Conservation (phyloP, 352 stramenopile species). For the Phytophthora foliorum region DNA sequence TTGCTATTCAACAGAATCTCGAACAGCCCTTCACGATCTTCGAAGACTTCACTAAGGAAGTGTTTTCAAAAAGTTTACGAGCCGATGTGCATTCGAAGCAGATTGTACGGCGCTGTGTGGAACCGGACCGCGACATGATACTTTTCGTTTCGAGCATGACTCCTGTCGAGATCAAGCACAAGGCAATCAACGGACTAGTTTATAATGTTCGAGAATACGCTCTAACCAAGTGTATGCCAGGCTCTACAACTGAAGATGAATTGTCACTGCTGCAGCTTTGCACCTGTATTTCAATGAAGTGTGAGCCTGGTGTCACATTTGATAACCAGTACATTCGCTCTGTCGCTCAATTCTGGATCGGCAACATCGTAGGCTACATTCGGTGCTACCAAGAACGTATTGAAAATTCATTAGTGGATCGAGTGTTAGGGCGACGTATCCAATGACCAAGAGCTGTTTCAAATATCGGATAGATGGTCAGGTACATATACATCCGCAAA, state of each 20-base stretch:
- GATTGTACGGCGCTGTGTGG: slow-evolving; percentile 24
- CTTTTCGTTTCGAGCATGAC: slow-evolving; percentile 18
- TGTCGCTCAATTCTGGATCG: slow-evolving; percentile 49
- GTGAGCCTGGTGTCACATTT: slow-evolving; percentile 25
- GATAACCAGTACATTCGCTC: slow-evolving; percentile 35
- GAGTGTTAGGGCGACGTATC: slow-evolving; percentile 10
- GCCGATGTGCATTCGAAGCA: slow-evolving; percentile 26
- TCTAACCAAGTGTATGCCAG: slow-evolving; percentile 40
- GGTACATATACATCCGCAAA: no score
- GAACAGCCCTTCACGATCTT: slow-evolving; percentile 26
- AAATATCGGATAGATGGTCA: no score
- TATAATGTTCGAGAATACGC: slow-evolving; percentile 26
- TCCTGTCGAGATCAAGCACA: slow-evolving; percentile 25
- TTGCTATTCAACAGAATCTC: slow-evolving; percentile 18
- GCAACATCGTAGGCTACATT: slow-evolving; percentile 40
- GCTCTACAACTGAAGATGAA: slow-evolving; percentile 19
- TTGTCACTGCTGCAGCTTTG: slow-evolving; percentile 56
- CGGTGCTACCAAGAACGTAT: slow-evolving; percentile 44
- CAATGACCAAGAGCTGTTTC: slow-evolving; percentile 20
- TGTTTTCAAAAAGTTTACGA: slow-evolving; percentile 21
- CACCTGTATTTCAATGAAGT: slow-evolving; percentile 53
- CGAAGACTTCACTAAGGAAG: slow-evolving; percentile 25
- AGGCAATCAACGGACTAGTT: slow-evolving; percentile 9
- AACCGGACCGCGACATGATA: slow-evolving; percentile 19
- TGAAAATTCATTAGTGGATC: slow-evolving; percentile 47